phyloP scores from a whole-genome alignment of 2,329 filamentous ascomycete species.

The Volutella citrinella region DNA sequence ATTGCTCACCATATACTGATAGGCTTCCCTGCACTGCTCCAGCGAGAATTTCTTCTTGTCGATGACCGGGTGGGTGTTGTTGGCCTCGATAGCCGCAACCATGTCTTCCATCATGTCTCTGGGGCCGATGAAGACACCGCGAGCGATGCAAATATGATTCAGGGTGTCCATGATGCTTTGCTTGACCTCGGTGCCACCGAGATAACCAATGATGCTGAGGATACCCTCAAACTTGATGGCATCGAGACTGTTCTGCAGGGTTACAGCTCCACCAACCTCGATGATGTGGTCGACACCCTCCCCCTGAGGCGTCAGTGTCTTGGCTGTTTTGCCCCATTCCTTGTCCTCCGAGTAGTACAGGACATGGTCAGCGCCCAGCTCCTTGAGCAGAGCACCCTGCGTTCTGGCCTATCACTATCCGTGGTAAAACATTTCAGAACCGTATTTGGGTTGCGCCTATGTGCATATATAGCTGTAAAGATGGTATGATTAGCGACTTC shows the following conservation, averaged over 20 bases:
- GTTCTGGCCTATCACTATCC: too few relatives aligned
- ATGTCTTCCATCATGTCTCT: conserved; percentile 42
- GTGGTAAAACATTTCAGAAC: too few relatives aligned
- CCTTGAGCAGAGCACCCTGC: too few relatives aligned
- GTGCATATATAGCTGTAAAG: too few relatives aligned
- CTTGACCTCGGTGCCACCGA: neutral
- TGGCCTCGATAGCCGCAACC: conserved; percentile 39
- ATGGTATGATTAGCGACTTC: too few relatives aligned
- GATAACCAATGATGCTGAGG: conserved; percentile 24
- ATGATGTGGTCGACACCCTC: conserved; percentile 51
- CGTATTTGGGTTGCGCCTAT: too few relatives aligned
- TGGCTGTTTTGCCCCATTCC: conserved; percentile 53
- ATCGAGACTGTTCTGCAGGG: conserved; percentile 39
- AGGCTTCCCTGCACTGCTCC: conserved; percentile 34
- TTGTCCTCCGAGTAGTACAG: conserved; percentile 53
- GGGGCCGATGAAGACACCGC: conserved; percentile 34
- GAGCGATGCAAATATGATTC: conserved; percentile 1
- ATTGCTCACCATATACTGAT: conserved; percentile 21
- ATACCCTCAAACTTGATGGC: conserved; percentile 36
- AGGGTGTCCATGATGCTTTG: conserved; percentile 2
- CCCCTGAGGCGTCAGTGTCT: conserved; percentile 42
- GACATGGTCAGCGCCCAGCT: conserved; percentile 52
- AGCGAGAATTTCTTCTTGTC: conserved; percentile 39
- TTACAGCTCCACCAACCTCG: conserved; percentile 54
- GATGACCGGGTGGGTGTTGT: conserved; percentile 41